These are phyloP conservation scores for Erigeron philadelphicus DNA, from an alignment of 140 eudicot species.

Conservation along the genomic window DNA sequence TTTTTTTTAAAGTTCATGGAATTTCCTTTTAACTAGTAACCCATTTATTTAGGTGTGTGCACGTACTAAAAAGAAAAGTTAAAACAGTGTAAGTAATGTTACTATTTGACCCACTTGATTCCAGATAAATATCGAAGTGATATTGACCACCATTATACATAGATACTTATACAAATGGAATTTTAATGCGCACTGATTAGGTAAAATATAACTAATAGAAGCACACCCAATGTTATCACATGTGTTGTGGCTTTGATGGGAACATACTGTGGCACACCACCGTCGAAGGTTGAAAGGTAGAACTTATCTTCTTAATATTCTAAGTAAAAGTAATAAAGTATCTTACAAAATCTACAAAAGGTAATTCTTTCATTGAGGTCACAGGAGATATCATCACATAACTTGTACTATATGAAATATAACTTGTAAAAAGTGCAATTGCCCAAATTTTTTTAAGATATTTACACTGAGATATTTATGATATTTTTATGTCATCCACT, in stretches of 20 bases:
- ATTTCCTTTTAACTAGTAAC: no score
- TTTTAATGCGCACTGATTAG: neutral
- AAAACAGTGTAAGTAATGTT: no score
- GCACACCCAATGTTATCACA: neutral
- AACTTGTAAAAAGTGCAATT: conserved; percentile 4
- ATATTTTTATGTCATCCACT: neutral
- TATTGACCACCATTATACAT: neutral
- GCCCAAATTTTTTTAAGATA: neutral
- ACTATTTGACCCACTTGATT: no score
- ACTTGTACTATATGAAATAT: neutral
- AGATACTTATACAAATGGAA: neutral
- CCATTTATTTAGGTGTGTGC: no score
- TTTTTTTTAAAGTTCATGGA: no score
- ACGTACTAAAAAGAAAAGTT: no score
- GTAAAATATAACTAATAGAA: neutral
- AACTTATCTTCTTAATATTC: neutral
- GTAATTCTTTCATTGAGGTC: neutral
- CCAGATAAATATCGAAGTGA: neutral
- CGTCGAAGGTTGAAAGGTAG: neutral
- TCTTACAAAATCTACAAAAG: neutral
- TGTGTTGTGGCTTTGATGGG: neutral
- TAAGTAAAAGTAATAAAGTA: neutral
- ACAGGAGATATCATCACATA: no score
- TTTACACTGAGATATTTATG: neutral
- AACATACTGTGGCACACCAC: neutral